Evolutionary conservation across 1,139 yeast species (phyloP), one percentile per base, ranked within the genome.

Genomic region (Zygoascus hellenicus): DNA sequence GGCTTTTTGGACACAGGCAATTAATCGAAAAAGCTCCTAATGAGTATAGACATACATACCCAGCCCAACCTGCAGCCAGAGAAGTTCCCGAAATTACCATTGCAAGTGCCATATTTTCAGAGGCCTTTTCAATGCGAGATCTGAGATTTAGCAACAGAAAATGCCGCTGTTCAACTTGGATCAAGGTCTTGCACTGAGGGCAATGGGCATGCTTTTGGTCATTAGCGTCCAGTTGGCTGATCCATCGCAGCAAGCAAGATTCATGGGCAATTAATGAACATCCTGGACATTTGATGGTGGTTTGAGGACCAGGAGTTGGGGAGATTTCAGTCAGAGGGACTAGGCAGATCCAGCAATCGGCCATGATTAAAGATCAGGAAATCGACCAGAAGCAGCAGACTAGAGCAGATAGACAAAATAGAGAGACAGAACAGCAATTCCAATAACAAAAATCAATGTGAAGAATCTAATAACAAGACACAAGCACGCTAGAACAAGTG

Each of bases 301-400:
- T 59, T 0, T 47, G 42, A n/a, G 50, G 31, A 31, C 42, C 43
- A 9, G 51, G 52, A 28, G 51, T 52, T 5, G 61, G 62, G 6
- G 76, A 74, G 1, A 59, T 52, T 33, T 72, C 77, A 14, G 61
- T 67, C 2, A 60, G 64, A 2, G 62, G 60, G 1, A 72, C 72
- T 19, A 74, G 61, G 48, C 79, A 75, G 34, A 75, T 73, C 70
- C 75, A 73, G 56, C 79, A 75, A 10, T 42, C 56, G 53, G 39
- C 47, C 43, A 33, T 41, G 32, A 13, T 13, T 5, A 9, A 22
- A 22, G n/a, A n/a, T n/a, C n/a, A n/a, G n/a, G n/a, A n/a, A n/a
- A n/a, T n/a, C n/a, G n/a, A n/a, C n/a, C n/a, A n/a, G n/a, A n/a
- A n/a, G n/a, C n/a, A n/a, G n/a, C n/a, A n/a, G n/a, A n/a, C n/a